Percentiles rank a stretch among this genome's conserved stretches.
phyloP scores from a whole-genome alignment of 148 eudicot genomes.

The Spergularia marina region DNA sequence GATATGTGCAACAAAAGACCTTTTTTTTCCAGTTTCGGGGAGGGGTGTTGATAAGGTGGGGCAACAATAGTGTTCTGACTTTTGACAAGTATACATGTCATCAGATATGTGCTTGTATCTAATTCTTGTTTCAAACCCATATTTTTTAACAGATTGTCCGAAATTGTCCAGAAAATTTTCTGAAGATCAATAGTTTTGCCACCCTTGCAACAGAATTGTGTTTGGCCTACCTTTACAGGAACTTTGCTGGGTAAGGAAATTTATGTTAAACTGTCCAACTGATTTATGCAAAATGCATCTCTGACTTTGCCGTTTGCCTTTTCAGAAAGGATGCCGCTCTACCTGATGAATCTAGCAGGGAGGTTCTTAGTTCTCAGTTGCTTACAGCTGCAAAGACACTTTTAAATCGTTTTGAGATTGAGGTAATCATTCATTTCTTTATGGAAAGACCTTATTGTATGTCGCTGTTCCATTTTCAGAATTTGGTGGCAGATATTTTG shows the following conservation, averaged over 20 bases:
- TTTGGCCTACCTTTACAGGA: conserved; percentile 57
- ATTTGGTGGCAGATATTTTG: not conserved
- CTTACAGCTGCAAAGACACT: conserved; percentile 53
- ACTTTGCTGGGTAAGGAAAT: conserved; percentile 46
- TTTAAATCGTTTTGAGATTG: conserved; percentile 41
- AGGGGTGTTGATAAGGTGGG: not conserved
- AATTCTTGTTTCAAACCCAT: conserved; percentile 7
- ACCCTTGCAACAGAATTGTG: conserved; percentile 62
- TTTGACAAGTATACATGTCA: conserved; percentile 5
- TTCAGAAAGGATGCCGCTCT: conserved; percentile 40
- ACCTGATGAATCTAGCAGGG: conserved; percentile 42
- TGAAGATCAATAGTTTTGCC: conserved; percentile 51
- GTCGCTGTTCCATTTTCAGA: not conserved
- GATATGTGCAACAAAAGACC: not conserved
- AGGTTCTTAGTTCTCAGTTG: conserved; percentile 50
- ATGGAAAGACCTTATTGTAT: not conserved
- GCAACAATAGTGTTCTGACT: not conserved
- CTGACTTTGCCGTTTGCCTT: conserved; percentile 24
- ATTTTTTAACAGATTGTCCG: conserved; percentile 62
- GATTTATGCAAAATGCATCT: conserved; percentile 3
- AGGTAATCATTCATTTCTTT: conserved; percentile 42
- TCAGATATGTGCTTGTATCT: not conserved
- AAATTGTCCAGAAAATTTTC: conserved; percentile 74
- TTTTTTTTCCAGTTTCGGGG: not conserved
- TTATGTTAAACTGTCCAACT: not conserved